These are phyloP conservation scores for Aspergillus pseudoterreus DNA, from an alignment of 2,329 filamentous ascomycete species.

Conservation along the genomic window DNA sequence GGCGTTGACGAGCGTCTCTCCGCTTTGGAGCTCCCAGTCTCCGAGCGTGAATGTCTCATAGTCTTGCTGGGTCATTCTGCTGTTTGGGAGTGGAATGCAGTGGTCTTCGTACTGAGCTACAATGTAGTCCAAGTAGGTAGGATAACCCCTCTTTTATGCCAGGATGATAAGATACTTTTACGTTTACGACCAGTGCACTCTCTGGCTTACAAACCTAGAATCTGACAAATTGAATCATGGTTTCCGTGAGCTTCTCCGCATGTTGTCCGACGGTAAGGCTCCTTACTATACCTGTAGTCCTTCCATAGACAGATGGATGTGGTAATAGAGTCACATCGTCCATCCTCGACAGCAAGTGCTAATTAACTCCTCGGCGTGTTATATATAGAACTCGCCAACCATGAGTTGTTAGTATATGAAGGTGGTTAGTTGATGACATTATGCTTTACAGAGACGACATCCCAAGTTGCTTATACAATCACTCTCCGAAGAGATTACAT, in stretches of 20 bases:
- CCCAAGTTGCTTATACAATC: too few species aligned
- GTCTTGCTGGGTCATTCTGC: constrained; percentile 18
- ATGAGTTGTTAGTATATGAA: too few species aligned
- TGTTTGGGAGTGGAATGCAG: neutral
- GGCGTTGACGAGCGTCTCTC: constrained; percentile 59
- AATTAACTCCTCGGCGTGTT: too few species aligned
- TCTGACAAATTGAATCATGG: too few species aligned
- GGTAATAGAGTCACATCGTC: neutral
- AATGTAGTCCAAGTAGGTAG: neutral
- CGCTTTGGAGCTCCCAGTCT: constrained; percentile 64
- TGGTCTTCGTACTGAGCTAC: neutral
- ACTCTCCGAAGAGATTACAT: too few species aligned
- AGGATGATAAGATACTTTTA: neutral
- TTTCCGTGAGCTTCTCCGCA: too few species aligned
- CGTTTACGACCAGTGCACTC: too few species aligned
- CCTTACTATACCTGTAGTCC: too few species aligned
- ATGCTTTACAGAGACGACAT: too few species aligned
- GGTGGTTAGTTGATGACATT: too few species aligned
- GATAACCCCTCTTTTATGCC: neutral
- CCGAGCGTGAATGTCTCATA: constrained; percentile 58
- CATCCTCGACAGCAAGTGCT: neutral
- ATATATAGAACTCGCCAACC: too few species aligned
- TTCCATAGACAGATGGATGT: neutral
- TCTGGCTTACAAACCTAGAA: neutral
- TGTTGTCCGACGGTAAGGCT: too few species aligned